phyloP scores from a whole-genome alignment of 441 rosid species.

The Metrosideros polymorpha region DNA sequence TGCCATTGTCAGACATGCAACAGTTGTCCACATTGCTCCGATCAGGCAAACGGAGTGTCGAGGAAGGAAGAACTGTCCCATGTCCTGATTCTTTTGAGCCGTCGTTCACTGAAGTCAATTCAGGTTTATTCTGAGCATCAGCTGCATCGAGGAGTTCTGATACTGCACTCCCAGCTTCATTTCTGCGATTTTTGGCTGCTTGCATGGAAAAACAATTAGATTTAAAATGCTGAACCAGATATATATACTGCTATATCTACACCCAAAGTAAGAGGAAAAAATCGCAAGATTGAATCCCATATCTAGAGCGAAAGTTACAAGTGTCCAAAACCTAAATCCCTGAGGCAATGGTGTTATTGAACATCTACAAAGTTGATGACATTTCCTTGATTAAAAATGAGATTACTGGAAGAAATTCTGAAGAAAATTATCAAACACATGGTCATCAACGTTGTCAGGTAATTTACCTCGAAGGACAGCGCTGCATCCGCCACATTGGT shows the following conservation, averaged over 20 bases:
- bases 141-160: constrained; percentile 18
- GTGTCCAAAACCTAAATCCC: background rate
- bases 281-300: background rate
- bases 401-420: background rate
- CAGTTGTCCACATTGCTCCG: constrained; percentile 8
- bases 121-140: constrained; percentile 14
- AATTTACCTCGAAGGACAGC: constrained; percentile 55
- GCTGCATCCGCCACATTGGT: constrained; percentile 70
- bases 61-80: constrained; percentile 15
- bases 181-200: constrained; percentile 44
- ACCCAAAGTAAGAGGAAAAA: background rate
- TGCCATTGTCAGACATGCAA: constrained; percentile 14
- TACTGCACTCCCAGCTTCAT: constrained; percentile 11
- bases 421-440: background rate
- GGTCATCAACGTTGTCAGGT: background rate
- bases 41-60: constrained; percentile 8
- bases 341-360: no score
- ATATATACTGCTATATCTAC: background rate
- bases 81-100: constrained; percentile 25
- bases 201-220: constrained; percentile 5
- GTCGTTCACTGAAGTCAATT: constrained; percentile 16
- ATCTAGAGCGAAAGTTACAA: background rate
- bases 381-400: background rate
- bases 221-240: background rate
- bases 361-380: background rate